Conservation (phyloP, 192 early-diverging fungal genomes). For the Pilaira anomala region DNA sequence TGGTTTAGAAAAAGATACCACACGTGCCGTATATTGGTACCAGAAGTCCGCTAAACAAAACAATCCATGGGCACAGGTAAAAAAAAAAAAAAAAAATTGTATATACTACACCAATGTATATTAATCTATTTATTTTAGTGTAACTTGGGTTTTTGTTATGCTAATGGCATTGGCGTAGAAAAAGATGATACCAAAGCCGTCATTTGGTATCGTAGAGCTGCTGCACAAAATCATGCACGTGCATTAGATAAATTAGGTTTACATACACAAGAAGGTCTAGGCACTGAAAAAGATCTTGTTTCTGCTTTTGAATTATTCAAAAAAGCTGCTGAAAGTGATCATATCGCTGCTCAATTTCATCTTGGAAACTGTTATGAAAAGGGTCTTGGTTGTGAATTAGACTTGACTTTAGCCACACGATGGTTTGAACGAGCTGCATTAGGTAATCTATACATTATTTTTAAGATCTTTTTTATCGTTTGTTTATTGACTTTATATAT, state of each 20-base stretch:
- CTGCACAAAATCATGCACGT: constrained; percentile 54
- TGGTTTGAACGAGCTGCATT: constrained; percentile 39
- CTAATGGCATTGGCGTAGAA: constrained; percentile 70
- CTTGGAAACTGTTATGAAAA: constrained; percentile 74
- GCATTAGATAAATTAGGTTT: constrained; percentile 54
- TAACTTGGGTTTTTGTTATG: constrained; percentile 76
- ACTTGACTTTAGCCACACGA: constrained; percentile 40
- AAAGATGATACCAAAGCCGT: constrained; percentile 53
- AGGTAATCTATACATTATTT: constrained; percentile 15
- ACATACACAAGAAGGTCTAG: constrained; percentile 50
- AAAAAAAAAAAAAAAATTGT: constrained; percentile 59
- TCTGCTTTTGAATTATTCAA: constrained; percentile 56
- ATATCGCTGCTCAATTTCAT: constrained; percentile 60
- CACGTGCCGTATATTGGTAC: constrained; percentile 38
- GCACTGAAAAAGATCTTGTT: constrained; percentile 42
- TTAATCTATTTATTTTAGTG: constrained; percentile 59
- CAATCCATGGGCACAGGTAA: constrained; percentile 50
- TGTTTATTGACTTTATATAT: constrained; percentile 4
- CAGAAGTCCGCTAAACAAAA: constrained; percentile 32
- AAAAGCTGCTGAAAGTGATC: constrained; percentile 44
- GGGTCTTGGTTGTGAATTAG: constrained; percentile 53
- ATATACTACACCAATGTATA: constrained; percentile 73
- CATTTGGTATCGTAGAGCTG: constrained; percentile 55
- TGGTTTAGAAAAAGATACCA: constrained; percentile 51
- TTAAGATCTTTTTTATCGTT: constrained; percentile 1